A percentile compares a stretch with the other conserved stretches of the same genome.
These are phyloP conservation scores for Nitzschia sp. DNA, from an alignment of 108 stramenopile genomes.

Conservation along the genomic window DNA sequence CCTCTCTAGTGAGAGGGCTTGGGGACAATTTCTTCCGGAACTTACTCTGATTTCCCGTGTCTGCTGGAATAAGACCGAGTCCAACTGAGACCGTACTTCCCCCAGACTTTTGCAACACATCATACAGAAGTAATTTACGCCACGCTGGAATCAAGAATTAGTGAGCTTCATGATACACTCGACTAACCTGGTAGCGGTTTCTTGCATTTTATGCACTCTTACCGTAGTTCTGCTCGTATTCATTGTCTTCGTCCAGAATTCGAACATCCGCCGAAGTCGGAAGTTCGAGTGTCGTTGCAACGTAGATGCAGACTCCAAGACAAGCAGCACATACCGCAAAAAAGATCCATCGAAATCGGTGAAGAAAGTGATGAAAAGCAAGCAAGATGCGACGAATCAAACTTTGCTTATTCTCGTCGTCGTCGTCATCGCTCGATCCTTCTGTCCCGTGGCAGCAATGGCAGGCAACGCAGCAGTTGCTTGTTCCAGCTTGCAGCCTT, in stretches of 20 bases:
- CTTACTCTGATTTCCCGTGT: slow-evolving; percentile 46
- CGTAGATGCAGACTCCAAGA: slow-evolving; percentile 24
- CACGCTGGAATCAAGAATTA: slow-evolving; percentile 3
- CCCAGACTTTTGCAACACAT: slow-evolving; percentile 22
- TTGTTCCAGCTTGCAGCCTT: background rate
- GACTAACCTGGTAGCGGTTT: background rate
- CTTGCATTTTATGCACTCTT: background rate
- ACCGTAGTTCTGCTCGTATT: slow-evolving; percentile 40
- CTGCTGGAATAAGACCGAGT: slow-evolving; percentile 44
- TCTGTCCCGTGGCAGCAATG: slow-evolving; percentile 15
- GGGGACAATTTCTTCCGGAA: no score
- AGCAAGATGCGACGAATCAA: slow-evolving; percentile 43
- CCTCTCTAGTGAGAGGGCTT: no score
- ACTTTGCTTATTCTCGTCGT: slow-evolving; percentile 15
- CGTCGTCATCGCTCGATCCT: slow-evolving; percentile 17
- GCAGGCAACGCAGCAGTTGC: slow-evolving; percentile 13
- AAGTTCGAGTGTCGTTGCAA: slow-evolving; percentile 38
- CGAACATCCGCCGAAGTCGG: slow-evolving; percentile 46
- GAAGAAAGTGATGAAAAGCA: slow-evolving; percentile 38
- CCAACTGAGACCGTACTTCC: slow-evolving; percentile 36
- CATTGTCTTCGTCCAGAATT: slow-evolving; percentile 29
- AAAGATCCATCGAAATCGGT: slow-evolving; percentile 39
- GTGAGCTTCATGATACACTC: background rate
- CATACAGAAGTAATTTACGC: slow-evolving; percentile 37
- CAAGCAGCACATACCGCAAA: slow-evolving; percentile 26